These are phyloP conservation scores for Camellia granthamiana DNA, from an alignment of 148 eudicot genomes.

Conservation along the genomic window DNA sequence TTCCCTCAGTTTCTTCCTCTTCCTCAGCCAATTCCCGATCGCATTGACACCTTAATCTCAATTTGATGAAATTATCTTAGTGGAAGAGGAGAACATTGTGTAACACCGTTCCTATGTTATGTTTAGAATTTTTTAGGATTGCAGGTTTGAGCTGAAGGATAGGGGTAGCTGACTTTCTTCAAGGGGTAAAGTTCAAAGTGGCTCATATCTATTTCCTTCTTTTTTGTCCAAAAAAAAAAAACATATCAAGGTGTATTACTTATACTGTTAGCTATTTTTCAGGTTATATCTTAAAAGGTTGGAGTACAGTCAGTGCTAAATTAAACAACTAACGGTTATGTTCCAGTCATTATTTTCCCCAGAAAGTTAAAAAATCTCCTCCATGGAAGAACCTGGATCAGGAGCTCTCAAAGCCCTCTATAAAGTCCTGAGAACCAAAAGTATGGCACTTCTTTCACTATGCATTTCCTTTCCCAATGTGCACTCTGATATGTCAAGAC, in stretches of 20 bases:
- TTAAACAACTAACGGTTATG: background rate
- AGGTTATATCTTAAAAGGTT: background rate
- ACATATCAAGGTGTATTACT: background rate
- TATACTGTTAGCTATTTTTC: background rate
- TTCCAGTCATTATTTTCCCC: background rate
- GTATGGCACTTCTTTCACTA: background rate
- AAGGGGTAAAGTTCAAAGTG: background rate
- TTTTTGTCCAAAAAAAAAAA: background rate
- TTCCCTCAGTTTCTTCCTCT: slow-evolving; percentile 36
- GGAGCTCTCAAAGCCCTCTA: background rate
- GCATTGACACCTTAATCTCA: slow-evolving; percentile 63
- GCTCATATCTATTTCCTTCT: too few relatives aligned
- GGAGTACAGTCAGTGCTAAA: background rate
- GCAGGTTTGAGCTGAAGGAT: slow-evolving; percentile 13
- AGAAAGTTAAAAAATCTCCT: background rate
- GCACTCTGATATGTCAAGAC: background rate
- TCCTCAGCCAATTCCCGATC: slow-evolving; percentile 77
- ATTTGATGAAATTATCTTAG: background rate
- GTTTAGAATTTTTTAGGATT: slow-evolving; percentile 41
- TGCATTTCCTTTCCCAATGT: background rate
- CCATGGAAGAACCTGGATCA: background rate
- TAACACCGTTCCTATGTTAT: slow-evolving; percentile 59
- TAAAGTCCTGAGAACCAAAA: background rate
- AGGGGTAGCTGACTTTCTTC: background rate
- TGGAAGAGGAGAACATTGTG: slow-evolving; percentile 13